These are phyloP conservation scores for Phallus indusiatus DNA, from an alignment of 768 basidiomycete species.

Conservation along the genomic window DNA sequence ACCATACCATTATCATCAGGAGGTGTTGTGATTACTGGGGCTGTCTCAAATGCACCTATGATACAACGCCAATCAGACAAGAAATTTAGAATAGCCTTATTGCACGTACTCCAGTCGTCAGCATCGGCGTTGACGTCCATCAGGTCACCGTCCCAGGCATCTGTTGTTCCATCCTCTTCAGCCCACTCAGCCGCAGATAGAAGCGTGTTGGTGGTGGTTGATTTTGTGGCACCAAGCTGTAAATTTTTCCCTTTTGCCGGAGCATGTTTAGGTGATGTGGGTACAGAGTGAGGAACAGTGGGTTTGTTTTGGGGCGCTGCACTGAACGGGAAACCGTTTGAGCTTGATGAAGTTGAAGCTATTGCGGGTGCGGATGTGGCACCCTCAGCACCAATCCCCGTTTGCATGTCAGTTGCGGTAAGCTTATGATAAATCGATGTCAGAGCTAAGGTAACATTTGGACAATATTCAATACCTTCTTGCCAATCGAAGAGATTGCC, in stretches of 20 bases:
- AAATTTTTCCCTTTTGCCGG: constrained; percentile 46
- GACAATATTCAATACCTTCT: constrained; percentile 42
- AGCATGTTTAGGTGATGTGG: constrained; percentile 8
- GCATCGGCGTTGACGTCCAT: constrained; percentile 92
- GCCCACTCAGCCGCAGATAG: constrained; percentile 40
- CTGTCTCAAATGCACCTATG: constrained; percentile 67
- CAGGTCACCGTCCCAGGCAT: constrained; percentile 68
- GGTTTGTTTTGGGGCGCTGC: not conserved
- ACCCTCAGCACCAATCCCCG: constrained; percentile 41
- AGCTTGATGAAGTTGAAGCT: constrained; percentile 11
- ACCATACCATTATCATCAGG: constrained; percentile 9
- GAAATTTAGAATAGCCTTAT: not conserved
- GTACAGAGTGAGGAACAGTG: not conserved
- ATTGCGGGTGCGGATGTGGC: constrained; percentile 35
- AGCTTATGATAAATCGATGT: constrained; percentile 34
- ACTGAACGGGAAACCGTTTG: not conserved
- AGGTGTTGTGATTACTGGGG: constrained; percentile 10
- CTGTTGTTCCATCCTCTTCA: constrained; percentile 41
- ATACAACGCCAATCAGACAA: not conserved
- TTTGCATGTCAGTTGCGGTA: constrained; percentile 63
- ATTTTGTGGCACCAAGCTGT: constrained; percentile 57
- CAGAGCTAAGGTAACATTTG: not conserved
- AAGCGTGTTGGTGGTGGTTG: constrained; percentile 26
- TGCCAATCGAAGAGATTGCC: constrained; percentile 88
- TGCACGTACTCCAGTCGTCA: constrained; percentile 83